These are phyloP conservation scores for Babjeviella inositovora DNA, from an alignment of 805 yeast genomes.

Conservation along the genomic window DNA sequence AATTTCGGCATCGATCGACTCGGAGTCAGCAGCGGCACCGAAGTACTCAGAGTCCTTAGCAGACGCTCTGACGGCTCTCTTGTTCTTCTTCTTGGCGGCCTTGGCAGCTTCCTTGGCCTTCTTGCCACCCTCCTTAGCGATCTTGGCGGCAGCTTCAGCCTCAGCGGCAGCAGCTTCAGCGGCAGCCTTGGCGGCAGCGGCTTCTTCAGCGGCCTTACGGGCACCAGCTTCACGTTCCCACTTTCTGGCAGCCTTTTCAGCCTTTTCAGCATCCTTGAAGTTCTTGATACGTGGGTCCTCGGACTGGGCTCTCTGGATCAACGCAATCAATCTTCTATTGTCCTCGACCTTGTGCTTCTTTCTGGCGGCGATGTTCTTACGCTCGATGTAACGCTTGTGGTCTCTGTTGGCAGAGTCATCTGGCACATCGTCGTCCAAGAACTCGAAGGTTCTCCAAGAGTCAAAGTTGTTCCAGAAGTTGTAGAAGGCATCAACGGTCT, in stretches of 20 bases:
- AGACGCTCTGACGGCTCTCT: constrained; percentile 69
- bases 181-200: constrained; percentile 72
- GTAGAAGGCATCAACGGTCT: constrained; percentile 78
- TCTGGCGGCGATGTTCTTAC: constrained; percentile 92
- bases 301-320: constrained; percentile 74
- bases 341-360: constrained; percentile 97
- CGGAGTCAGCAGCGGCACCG: constrained; percentile 58
- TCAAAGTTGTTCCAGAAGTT: constrained; percentile 87
- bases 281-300: constrained; percentile 92
- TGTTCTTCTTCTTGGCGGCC: constrained; percentile 95
- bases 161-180: constrained; percentile 70
- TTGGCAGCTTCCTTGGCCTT: constrained; percentile 91
- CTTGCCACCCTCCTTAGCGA: constrained; percentile 46
- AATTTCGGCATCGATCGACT: constrained; percentile 61
- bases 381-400: constrained; percentile 96
- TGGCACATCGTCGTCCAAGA: constrained; percentile 97
- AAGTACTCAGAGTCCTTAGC: constrained; percentile 78
- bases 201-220: constrained; percentile 90
- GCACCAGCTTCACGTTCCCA: constrained; percentile 99
- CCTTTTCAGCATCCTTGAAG: constrained; percentile 89
- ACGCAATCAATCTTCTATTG: constrained; percentile 71
- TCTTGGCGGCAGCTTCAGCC: constrained; percentile 58
- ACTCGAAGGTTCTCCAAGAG: constrained; percentile 97
- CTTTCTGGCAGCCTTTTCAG: constrained; percentile 85
- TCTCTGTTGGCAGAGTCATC: constrained; percentile 99